phyloP scores from a whole-genome alignment of 2,329 filamentous ascomycete species.

The Pestalotiopsis sp. region DNA sequence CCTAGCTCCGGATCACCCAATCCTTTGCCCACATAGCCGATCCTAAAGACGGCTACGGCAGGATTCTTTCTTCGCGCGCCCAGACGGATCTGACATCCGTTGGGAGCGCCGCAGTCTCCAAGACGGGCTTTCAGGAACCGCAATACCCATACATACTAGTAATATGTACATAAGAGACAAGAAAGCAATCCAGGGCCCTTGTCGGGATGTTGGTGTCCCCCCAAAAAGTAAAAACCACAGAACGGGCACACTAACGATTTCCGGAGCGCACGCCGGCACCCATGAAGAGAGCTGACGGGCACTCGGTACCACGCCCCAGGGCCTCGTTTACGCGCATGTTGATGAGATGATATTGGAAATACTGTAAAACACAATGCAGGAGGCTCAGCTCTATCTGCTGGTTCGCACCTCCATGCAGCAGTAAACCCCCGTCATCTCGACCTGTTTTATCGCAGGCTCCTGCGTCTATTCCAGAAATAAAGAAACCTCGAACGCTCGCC shows the following conservation, averaged over 20 bases:
- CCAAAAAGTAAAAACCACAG: background rate
- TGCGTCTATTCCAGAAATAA: slow-evolving; percentile 4
- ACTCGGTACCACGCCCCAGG: background rate
- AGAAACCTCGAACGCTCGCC: background rate
- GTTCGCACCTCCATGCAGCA: background rate
- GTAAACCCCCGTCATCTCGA: background rate
- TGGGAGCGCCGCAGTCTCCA: slow-evolving; percentile 2
- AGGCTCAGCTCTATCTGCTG: background rate
- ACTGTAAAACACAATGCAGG: slow-evolving; percentile 1
- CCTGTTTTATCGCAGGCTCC: slow-evolving; percentile 3
- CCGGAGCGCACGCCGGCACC: background rate
- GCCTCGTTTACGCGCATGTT: background rate
- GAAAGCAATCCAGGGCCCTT: background rate
- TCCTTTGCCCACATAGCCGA: background rate
- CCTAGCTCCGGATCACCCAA: background rate
- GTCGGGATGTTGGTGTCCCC: background rate
- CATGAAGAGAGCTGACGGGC: background rate
- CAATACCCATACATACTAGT: background rate
- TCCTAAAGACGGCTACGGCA: background rate
- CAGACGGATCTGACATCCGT: slow-evolving; percentile 1
- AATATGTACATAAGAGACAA: background rate
- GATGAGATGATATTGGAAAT: background rate
- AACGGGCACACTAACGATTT: background rate
- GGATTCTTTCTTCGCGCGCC: background rate
- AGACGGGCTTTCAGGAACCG: background rate